These are phyloP conservation scores for Keqinozyma sinolaborantium DNA, from an alignment of 1,139 yeast species.

Conservation along the genomic window DNA sequence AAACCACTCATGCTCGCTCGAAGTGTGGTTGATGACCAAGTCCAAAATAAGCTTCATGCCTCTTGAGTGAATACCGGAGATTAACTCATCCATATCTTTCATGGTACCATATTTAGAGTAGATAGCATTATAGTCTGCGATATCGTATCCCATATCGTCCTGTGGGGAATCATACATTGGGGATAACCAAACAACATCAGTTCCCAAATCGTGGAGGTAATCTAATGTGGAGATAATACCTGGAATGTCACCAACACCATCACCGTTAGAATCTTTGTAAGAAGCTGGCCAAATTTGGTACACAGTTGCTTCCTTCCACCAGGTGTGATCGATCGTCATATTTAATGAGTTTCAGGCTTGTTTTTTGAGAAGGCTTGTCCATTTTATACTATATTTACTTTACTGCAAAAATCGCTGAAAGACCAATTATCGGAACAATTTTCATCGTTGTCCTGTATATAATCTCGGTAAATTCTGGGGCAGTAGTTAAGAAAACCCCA, in stretches of 20 bases:
- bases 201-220: slow-evolving; percentile 49
- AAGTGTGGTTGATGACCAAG: slow-evolving; percentile 58
- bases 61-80: slow-evolving; percentile 43
- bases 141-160: slow-evolving; percentile 64
- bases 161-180: slow-evolving; percentile 61
- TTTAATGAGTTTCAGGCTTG: no score
- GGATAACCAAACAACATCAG: slow-evolving; percentile 53
- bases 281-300: slow-evolving; percentile 62
- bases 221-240: slow-evolving; percentile 53
- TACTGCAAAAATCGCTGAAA: no score
- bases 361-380: no score
- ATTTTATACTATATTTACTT: no score
- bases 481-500: no score
- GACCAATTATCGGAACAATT: no score
- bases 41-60: slow-evolving; percentile 53
- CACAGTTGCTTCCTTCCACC: slow-evolving; percentile 59
- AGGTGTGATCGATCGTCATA: slow-evolving; percentile 17
- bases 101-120: slow-evolving; percentile 52
- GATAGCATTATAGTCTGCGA: slow-evolving; percentile 48
- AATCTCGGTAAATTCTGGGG: no score
- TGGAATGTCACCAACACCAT: slow-evolving; percentile 54
- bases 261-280: slow-evolving; percentile 54
- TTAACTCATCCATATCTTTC: slow-evolving; percentile 47
- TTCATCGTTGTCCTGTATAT: no score
- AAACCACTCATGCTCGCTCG: slow-evolving; percentile 56